Evolutionary conservation across 768 basidiomycete species (phyloP).

Genomic region (Piloderma croceum): DNA sequence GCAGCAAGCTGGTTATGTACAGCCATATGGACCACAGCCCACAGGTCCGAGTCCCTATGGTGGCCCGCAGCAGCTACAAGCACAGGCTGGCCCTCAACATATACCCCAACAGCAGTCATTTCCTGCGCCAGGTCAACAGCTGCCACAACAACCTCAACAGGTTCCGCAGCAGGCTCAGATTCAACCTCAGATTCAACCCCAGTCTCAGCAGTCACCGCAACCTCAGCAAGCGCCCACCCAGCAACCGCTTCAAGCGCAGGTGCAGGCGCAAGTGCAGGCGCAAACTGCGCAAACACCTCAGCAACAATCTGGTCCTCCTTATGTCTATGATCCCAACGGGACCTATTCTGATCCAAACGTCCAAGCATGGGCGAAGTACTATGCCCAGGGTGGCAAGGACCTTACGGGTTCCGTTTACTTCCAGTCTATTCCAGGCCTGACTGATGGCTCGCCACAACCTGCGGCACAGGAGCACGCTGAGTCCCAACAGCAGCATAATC

Average conservation of each 20-base stretch:
- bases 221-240: conserved; percentile 20
- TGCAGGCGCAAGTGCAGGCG: conserved; percentile 12
- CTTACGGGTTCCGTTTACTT: conserved; percentile 77
- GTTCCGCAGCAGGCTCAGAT: conserved; percentile 20
- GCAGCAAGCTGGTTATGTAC: conserved; percentile 8
- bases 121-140: conserved; percentile 16
- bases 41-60: conserved; percentile 6
- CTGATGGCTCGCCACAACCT: conserved; percentile 29
- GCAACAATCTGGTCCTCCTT: conserved; percentile 37
- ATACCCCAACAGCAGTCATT: conserved; percentile 26
- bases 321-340: conserved; percentile 54
- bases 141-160: conserved; percentile 21
- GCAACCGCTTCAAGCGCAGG: conserved; percentile 24
- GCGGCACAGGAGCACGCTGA: background rate
- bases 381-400: conserved; percentile 73
- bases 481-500: background rate
- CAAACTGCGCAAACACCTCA: conserved; percentile 10
- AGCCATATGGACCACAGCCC: conserved; percentile 9
- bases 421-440: conserved; percentile 68
- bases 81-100: conserved; percentile 10
- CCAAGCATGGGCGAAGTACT: conserved; percentile 85
- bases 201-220: conserved; percentile 26
- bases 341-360: conserved; percentile 76
- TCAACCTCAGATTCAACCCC: conserved; percentile 30
- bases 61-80: no score